Conservation (phyloP, 73 alveolate species). For the Uronychia setigera region DNA sequence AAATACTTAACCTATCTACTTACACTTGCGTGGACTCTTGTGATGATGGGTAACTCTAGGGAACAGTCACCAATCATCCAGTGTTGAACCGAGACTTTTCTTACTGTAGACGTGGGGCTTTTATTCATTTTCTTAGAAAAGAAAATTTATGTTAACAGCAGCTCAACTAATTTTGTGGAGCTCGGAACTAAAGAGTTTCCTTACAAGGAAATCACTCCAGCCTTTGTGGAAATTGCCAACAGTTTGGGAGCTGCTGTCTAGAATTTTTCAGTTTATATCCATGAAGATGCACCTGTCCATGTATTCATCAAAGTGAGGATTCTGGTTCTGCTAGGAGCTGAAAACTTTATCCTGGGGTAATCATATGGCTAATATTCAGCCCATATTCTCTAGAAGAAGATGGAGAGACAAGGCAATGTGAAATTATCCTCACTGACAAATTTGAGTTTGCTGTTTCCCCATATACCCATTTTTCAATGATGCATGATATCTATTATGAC, state of each 20-base stretch:
- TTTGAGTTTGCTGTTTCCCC: not conserved
- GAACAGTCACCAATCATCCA: not conserved
- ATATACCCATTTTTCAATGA: not conserved
- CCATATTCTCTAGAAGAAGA: not conserved
- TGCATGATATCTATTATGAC: not conserved
- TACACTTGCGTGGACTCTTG: not conserved
- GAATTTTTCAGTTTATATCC: not conserved
- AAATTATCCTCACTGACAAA: not conserved
- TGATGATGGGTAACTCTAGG: not conserved
- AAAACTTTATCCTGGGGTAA: not conserved
- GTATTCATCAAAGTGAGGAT: not conserved
- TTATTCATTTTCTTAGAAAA: not conserved
- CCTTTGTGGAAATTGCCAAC: slow-evolving; percentile 26
- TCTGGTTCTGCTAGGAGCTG: not conserved
- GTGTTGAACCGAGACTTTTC: not conserved
- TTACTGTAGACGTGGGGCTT: not conserved
- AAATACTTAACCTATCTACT: not conserved
- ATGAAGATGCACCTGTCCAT: not conserved
- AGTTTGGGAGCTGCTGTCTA: not conserved
- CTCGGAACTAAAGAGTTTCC: slow-evolving; percentile 24
- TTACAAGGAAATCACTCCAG: slow-evolving; percentile 15
- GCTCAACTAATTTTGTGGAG: not conserved
- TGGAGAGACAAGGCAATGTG: not conserved
- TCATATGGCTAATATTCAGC: not conserved
- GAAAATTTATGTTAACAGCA: slow-evolving; percentile 11